Evolutionary conservation across 2,329 filamentous ascomycete species (phyloP).

Genomic region (Amesomyces nigricolor): DNA sequence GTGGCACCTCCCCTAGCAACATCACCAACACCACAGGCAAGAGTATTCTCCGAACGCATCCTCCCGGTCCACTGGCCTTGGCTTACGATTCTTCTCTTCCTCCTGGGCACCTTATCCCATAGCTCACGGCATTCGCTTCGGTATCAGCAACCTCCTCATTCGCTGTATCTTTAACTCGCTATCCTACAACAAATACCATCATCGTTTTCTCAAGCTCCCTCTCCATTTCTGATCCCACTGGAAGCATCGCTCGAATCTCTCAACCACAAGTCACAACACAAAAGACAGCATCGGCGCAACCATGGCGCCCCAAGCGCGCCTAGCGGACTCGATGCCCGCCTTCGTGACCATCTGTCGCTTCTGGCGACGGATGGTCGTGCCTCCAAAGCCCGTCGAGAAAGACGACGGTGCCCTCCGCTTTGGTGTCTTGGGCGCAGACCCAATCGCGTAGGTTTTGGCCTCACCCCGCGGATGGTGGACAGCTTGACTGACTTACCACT

Average conservation of each 20-base stretch:
- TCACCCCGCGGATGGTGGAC: background rate
- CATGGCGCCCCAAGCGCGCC: background rate
- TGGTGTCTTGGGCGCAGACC: constrained; percentile 39
- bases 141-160: no score
- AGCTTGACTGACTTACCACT: background rate
- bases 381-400: constrained; percentile 14
- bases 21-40: no score
- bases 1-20: no score
- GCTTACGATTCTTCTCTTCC: no score
- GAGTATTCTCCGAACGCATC: no score
- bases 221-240: background rate
- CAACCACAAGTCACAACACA: no score
- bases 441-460: constrained; percentile 33
- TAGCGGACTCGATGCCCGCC: background rate
- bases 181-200: background rate
- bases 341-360: background rate
- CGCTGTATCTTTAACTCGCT: background rate
- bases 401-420: constrained; percentile 31
- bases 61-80: no score
- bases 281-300: no score
- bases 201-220: background rate
- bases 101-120: no score
- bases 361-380: constrained; percentile 12
- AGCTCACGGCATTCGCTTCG: no score
- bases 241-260: no score